Conservation (phyloP, 139 green algal species). For the Pleodorina starrii region DNA sequence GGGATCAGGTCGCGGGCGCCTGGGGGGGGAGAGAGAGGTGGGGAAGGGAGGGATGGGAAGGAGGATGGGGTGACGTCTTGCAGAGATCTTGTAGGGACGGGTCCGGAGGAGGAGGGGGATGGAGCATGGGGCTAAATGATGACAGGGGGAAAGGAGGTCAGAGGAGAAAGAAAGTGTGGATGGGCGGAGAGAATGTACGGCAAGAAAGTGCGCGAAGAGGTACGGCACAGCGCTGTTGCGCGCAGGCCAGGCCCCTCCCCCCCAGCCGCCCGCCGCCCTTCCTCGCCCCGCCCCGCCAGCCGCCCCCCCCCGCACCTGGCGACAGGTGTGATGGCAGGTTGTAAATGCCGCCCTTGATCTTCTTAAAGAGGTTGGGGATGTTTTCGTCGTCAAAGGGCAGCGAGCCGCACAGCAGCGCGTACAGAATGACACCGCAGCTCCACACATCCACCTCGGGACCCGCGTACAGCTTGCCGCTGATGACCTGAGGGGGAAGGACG, state of each 20-base stretch:
- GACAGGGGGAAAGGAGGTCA: too few relatives aligned
- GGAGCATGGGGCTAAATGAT: too few relatives aligned
- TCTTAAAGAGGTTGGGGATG: slow-evolving; percentile 99
- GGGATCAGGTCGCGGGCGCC: slow-evolving; percentile 97
- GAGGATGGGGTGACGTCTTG: too few relatives aligned
- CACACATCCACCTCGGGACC: slow-evolving; percentile 99
- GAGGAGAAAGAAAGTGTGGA: too few relatives aligned
- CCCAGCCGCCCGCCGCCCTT: too few relatives aligned
- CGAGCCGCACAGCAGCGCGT: slow-evolving; percentile 97
- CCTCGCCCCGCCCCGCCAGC: too few relatives aligned
- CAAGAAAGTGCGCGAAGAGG: too few relatives aligned
- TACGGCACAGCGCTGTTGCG: too few relatives aligned
- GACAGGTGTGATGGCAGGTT: slow-evolving; percentile 96
- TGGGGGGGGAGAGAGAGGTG: slow-evolving; percentile 23
- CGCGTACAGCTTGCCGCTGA: slow-evolving; percentile 96
- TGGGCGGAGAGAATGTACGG: too few relatives aligned
- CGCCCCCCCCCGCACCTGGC: slow-evolving; percentile 59
- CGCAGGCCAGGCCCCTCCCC: too few relatives aligned
- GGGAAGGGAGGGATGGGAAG: background rate
- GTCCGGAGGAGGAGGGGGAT: too few relatives aligned
- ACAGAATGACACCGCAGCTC: slow-evolving; percentile 99
- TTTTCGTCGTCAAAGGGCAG: slow-evolving; percentile 99
- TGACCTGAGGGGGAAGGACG: slow-evolving; percentile 80
- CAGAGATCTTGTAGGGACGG: too few relatives aligned
- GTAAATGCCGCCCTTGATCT: slow-evolving; percentile 99